Conservation (phyloP, 768 basidiomycete species). For the Lyophyllum shimeji region DNA sequence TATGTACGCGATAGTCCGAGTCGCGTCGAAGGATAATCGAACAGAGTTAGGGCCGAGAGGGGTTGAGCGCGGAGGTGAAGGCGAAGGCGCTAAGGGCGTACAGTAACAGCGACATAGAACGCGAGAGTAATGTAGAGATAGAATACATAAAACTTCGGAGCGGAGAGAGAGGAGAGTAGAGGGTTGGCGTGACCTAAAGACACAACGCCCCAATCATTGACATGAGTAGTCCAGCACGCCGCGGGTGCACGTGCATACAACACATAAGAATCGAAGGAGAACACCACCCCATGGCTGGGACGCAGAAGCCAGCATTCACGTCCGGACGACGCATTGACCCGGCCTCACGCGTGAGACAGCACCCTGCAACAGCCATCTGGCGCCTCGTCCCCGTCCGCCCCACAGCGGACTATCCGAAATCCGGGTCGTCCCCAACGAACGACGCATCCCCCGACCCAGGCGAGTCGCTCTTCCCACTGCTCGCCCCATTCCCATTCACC, state of each 20-base stretch:
- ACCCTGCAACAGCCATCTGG: background rate
- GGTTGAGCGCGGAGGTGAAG: too few relatives aligned
- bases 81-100: background rate
- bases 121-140: background rate
- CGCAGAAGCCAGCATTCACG: background rate
- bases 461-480: slow-evolving; percentile 8
- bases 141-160: background rate
- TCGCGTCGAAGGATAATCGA: too few relatives aligned
- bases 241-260: too few relatives aligned
- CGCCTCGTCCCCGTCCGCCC: too few relatives aligned
- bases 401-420: slow-evolving; percentile 9
- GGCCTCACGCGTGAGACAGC: too few relatives aligned
- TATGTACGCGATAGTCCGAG: too few relatives aligned
- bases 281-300: background rate
- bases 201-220: too few relatives aligned
- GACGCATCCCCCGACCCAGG: slow-evolving; percentile 2
- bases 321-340: background rate
- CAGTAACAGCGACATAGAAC: background rate
- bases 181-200: background rate
- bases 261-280: background rate
- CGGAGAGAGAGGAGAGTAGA: background rate
- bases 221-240: too few relatives aligned
- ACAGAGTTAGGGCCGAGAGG: too few relatives aligned
- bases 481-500: background rate
- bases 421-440: slow-evolving; percentile 12